phyloP scores from a whole-genome alignment of 352 stramenopile species.

The Pythium rishiriense region DNA sequence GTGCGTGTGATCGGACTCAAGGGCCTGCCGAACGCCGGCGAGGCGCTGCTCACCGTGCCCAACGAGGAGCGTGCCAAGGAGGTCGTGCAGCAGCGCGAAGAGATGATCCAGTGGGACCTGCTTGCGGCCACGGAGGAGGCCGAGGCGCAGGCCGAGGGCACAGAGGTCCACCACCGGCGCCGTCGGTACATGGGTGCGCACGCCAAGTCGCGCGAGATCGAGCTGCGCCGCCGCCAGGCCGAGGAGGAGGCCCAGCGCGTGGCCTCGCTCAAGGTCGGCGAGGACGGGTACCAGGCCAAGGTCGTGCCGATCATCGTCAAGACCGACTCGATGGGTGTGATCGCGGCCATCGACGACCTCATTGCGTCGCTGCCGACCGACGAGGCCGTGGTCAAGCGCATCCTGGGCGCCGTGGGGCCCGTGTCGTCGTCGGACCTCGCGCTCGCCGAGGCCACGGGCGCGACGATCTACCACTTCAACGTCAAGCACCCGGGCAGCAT shows the following conservation, averaged over 20 bases:
- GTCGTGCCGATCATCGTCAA: slow-evolving; percentile 98
- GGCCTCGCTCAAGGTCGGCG: slow-evolving; percentile 62
- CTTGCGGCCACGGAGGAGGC: slow-evolving; percentile 62
- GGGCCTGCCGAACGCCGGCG: slow-evolving; percentile 75
- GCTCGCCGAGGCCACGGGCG: slow-evolving; percentile 77
- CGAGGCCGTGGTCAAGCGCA: slow-evolving; percentile 78
- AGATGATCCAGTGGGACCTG: slow-evolving; percentile 76
- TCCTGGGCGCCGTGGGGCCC: slow-evolving; percentile 77
- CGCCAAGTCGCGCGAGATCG: slow-evolving; percentile 68
- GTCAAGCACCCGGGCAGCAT: slow-evolving; percentile 72
- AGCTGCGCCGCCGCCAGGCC: slow-evolving; percentile 62
- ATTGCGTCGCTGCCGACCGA: slow-evolving; percentile 70
- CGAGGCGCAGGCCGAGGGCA: slow-evolving; percentile 40
- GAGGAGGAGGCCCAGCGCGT: slow-evolving; percentile 71
- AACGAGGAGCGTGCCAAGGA: slow-evolving; percentile 82
- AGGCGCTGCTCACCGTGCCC: slow-evolving; percentile 70
- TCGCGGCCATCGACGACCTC: slow-evolving; percentile 91
- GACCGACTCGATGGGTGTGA: slow-evolving; percentile 97
- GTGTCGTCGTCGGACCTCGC: slow-evolving; percentile 85
- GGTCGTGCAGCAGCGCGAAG: slow-evolving; percentile 65
- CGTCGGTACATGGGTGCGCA: slow-evolving; percentile 54
- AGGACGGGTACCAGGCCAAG: slow-evolving; percentile 88
- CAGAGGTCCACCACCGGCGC: slow-evolving; percentile 27
- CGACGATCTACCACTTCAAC: slow-evolving; percentile 90
- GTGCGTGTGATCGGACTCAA: slow-evolving; percentile 90